phyloP scores from a whole-genome alignment of 352 stramenopile species.

The Blastocystis sp. region DNA sequence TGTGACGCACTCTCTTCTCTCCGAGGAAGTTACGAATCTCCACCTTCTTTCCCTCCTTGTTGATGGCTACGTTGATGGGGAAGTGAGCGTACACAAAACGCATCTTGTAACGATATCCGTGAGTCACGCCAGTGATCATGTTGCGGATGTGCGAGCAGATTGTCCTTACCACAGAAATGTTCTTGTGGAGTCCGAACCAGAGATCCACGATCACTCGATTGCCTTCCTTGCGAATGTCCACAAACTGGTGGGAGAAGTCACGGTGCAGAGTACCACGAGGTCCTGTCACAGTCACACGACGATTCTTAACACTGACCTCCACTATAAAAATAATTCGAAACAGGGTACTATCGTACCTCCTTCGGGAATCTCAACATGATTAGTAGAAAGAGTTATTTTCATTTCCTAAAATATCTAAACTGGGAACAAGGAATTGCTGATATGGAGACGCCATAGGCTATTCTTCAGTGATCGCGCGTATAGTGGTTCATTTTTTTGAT shows the following conservation, averaged over 20 bases:
- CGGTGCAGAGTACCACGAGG: slow-evolving; percentile 85
- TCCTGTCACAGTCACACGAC: slow-evolving; percentile 88
- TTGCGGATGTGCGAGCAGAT: slow-evolving; percentile 97
- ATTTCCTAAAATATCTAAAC: background rate
- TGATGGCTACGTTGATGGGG: slow-evolving; percentile 95
- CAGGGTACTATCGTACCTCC: slow-evolving; percentile 16
- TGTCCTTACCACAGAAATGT: slow-evolving; percentile 91
- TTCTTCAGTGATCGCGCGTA: background rate
- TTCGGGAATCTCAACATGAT: slow-evolving; percentile 69
- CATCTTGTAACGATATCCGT: slow-evolving; percentile 98
- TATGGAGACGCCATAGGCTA: background rate
- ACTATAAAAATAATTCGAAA: slow-evolving; percentile 67
- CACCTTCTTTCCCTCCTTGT: slow-evolving; percentile 77
- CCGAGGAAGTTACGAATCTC: slow-evolving; percentile 99
- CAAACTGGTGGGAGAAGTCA: slow-evolving; percentile 92
- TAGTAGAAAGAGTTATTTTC: slow-evolving; percentile 69
- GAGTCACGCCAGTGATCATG: slow-evolving; percentile 95
- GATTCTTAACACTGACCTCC: slow-evolving; percentile 85
- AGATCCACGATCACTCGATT: slow-evolving; percentile 89
- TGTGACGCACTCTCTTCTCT: slow-evolving; percentile 92
- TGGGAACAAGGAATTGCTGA: background rate
- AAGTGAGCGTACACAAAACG: slow-evolving; percentile 99
- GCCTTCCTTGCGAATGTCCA: slow-evolving; percentile 80
- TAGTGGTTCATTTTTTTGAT: background rate
- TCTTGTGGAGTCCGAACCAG: slow-evolving; percentile 97